Base-by-base conservation (phyloP, 2,329 filamentous ascomycete genomes). In the Colletotrichum sp. region DNA sequence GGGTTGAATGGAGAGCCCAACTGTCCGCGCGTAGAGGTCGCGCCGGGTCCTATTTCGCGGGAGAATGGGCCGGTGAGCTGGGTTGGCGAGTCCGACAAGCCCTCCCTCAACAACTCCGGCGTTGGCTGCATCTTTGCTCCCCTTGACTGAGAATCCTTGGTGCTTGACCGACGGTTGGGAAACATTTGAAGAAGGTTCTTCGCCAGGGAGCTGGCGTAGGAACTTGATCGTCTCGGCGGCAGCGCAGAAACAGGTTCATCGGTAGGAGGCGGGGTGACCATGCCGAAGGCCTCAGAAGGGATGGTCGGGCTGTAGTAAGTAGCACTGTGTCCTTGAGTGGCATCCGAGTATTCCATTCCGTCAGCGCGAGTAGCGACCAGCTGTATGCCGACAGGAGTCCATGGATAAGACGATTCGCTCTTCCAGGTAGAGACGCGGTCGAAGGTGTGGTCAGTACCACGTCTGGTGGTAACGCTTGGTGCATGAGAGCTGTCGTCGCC, bases 291-390 rank as follows among this genome's bases (percentile, higher is more conserved):
- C 66, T 84, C 82, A 4, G 83, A 84, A 4, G 84, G 84, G 58
- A 86, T 81, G 4, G 82, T 82, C 15, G 82, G 80, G 63, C 83
- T 84, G 76, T 86, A 86, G 73, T 86, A 86, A 71, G 85, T 83
- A 57, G 83, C 83, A 66, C 80, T 86, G 51, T 76, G 74, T 8
- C 76, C 76, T 13, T 51, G 69, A 18, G 69, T 75, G n/a, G 72
- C 72, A 36, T 76, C 74, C 47, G 65, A 67, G 29, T 75, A 76
- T 9, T 75, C 74, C 72, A 75, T 66, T 38, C 75, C 75, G 38
- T 76, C 74, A 64, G 74, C 72, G 12, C 76, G 74, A 24, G 74
- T 75, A 33, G 71, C 57, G 36, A 72, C 59, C 43, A 76, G 70
- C 43, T 76, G 73, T 27, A 76, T 63, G 18, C 67, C 68, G 6